Evolutionary conservation across 495 filamentous ascomycete species (phyloP), one percentile per base, ranked within the genome.

Genomic region (Neurospora sp.): DNA sequence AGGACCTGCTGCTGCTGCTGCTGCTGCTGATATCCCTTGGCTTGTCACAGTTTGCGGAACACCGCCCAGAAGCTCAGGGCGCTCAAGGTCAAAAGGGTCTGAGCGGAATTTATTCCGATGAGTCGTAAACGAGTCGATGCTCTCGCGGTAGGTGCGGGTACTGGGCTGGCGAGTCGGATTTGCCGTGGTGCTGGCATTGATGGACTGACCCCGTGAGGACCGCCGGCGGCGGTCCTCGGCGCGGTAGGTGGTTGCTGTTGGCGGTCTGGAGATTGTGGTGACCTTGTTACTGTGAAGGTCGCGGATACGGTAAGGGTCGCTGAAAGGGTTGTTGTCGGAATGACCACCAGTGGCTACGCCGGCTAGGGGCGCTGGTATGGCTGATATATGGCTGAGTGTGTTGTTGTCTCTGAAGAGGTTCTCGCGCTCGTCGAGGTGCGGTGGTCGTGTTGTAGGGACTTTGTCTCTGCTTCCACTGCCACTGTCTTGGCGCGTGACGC

Each of bases 51-150:
- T 10, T 14, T 14, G 48, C 48, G 20, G 10, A 14, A 72, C 77
- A 61, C 76, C 75, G 0, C 53, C 78, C 41, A 85, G 76, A 5
- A 87, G 78, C 71, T 86, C 85, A 16, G 87, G 87, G 37, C 83
- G 80, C 69, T 91, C 89, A 1, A 91, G 80, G 74, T 92, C 90
- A 74, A 91, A 92, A 0, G 89, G 89, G 70, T 92, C 87, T 17
- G 89, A 91, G 71, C 89, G 88, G 76, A 86, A 86, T 71, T 86
- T 87, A 70, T 83, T 84, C 72, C 83, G 79, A 10, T 79, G 76
- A 8, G 77, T 79, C 4, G 77, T 74, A 31, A 81, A 74, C 20
- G 80, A 83, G 68, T 70, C 73, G 35, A 71, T 73, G 44, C 79
- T 83, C 4, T 82, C 80, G 61, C 80, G 82, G 75, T 45, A 70